Evolutionary conservation across 495 filamentous ascomycete genomes (phyloP).

Genomic region (Thermochaetoides thermophila): DNA sequence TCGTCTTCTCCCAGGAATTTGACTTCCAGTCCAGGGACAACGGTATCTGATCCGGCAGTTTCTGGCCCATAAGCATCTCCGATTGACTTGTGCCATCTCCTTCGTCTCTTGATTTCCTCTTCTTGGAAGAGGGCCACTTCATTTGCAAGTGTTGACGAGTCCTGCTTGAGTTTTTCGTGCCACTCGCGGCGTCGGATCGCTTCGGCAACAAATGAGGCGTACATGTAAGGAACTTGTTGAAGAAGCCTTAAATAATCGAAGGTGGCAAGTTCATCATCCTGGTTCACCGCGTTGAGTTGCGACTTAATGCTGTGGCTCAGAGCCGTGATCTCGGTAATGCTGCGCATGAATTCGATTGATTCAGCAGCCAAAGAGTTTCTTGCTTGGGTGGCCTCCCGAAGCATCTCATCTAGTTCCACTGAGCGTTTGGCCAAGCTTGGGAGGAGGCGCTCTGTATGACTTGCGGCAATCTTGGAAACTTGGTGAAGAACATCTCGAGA

Average conservation of each 20-base stretch:
- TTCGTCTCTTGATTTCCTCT: slow-evolving; percentile 75
- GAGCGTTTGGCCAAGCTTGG: slow-evolving; percentile 59
- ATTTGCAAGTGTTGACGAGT: slow-evolving; percentile 73
- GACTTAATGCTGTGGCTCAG: slow-evolving; percentile 52
- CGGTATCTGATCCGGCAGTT: slow-evolving; percentile 21
- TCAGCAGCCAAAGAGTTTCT: slow-evolving; percentile 43
- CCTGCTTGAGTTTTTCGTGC: slow-evolving; percentile 71
- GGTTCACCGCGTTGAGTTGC: slow-evolving; percentile 54
- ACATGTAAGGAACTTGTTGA: slow-evolving; percentile 68
- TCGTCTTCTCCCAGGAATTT: slow-evolving; percentile 69
- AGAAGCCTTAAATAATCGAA: slow-evolving; percentile 66
- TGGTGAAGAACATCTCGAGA: slow-evolving; percentile 61
- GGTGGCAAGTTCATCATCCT: slow-evolving; percentile 50
- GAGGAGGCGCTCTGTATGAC: slow-evolving; percentile 76
- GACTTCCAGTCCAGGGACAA: slow-evolving; percentile 65
- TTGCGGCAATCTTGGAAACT: slow-evolving; percentile 71
- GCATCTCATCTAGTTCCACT: slow-evolving; percentile 58
- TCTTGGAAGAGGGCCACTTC: slow-evolving; percentile 83
- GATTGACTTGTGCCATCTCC: slow-evolving; percentile 78
- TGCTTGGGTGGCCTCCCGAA: slow-evolving; percentile 48
- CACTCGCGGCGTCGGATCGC: slow-evolving; percentile 77
- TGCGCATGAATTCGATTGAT: slow-evolving; percentile 58
- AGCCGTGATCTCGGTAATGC: slow-evolving; percentile 63
- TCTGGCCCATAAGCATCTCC: slow-evolving; percentile 38
- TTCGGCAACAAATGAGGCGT: slow-evolving; percentile 78